phyloP scores from a whole-genome alignment of 495 filamentous ascomycete species.

The Rhizodiscina lignyota region DNA sequence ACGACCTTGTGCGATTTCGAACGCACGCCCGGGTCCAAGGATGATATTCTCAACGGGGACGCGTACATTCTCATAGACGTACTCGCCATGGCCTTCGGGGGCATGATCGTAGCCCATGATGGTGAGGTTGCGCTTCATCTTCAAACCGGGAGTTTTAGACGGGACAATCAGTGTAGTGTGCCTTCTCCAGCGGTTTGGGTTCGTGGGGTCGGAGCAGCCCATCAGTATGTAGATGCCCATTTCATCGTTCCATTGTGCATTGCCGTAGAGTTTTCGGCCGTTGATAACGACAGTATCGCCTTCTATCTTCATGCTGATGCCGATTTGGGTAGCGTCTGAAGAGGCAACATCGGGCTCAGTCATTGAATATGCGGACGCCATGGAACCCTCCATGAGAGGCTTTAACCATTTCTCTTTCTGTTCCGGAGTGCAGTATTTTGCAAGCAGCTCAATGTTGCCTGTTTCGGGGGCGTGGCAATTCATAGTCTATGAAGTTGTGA shows the following conservation, averaged over 20 bases:
- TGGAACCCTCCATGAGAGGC: conserved; percentile 23
- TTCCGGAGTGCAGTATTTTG: conserved; percentile 25
- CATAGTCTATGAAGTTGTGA: conserved; percentile 16
- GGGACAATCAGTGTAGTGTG: conserved; percentile 25
- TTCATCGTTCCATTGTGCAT: conserved; percentile 20
- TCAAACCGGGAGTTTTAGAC: conserved; percentile 18
- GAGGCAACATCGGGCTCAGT: conserved; percentile 25
- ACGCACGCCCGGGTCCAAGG: conserved; percentile 25
- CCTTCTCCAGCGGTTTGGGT: conserved; percentile 21
- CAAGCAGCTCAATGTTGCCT: conserved; percentile 27
- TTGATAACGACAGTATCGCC: conserved; percentile 23
- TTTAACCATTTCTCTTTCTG: conserved; percentile 26
- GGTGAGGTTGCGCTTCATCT: conserved; percentile 22
- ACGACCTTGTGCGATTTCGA: conserved; percentile 27
- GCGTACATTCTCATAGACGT: conserved; percentile 24
- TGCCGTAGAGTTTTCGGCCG: conserved; percentile 26
- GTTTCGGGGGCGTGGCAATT: conserved; percentile 28
- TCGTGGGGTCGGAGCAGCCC: conserved; percentile 24
- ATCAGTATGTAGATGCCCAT: conserved; percentile 26
- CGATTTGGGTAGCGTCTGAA: conserved; percentile 25
- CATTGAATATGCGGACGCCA: conserved; percentile 24
- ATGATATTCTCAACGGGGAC: conserved; percentile 24
- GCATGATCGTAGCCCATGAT: conserved; percentile 27
- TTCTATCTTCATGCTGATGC: conserved; percentile 17
- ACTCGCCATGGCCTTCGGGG: conserved; percentile 26